phyloP scores from a whole-genome alignment of 2,329 filamentous ascomycete genomes.

The Scleromitrula shiraiana region DNA sequence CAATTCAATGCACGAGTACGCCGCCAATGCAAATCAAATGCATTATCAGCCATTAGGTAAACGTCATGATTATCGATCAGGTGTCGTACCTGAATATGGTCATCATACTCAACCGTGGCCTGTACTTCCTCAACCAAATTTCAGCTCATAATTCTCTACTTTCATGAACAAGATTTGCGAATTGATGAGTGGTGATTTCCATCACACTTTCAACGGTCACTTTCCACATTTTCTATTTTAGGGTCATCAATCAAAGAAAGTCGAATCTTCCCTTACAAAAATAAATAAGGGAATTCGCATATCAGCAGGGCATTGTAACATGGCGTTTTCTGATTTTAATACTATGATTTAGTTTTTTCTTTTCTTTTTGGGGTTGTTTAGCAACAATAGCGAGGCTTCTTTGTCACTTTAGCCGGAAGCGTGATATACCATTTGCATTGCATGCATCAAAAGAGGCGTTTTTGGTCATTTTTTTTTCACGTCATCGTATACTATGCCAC shows the following conservation, averaged over 20 bases:
- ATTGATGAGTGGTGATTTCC: too few relatives aligned
- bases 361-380: neutral
- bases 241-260: neutral
- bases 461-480: too few relatives aligned
- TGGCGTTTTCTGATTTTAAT: neutral
- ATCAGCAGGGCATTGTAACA: neutral
- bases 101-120: conserved; percentile 23
- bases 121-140: conserved; percentile 30
- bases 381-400: neutral
- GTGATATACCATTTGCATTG: conserved; percentile 5
- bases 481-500: too few relatives aligned
- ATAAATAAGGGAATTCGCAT: neutral
- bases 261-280: neutral
- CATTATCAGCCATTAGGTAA: conserved; percentile 74
- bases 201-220: too few relatives aligned
- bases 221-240: neutral
- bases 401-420: neutral
- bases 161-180: too few relatives aligned
- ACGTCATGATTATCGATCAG: conserved; percentile 57
- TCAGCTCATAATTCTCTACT: conserved; percentile 7
- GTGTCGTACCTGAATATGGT: conserved; percentile 57
- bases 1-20: conserved; percentile 67
- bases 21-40: conserved; percentile 60
- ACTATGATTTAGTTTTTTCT: too few relatives aligned
- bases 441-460: conserved; percentile 5